Evolutionary conservation across 805 yeast species (phyloP).

Genomic region (Brettanomyces anomalus): DNA sequence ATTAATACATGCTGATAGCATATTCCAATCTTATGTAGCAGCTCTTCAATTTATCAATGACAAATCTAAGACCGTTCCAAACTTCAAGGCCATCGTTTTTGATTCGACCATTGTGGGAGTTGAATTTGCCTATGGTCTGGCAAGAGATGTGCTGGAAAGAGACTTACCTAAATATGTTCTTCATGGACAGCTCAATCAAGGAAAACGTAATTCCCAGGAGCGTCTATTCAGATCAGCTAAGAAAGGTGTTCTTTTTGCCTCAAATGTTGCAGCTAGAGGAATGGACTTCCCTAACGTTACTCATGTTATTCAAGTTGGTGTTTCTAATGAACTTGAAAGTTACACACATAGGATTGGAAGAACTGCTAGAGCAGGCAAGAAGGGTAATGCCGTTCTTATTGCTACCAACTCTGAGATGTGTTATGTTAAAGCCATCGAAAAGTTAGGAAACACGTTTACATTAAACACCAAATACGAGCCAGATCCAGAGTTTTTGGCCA

Average conservation of each 20-base stretch:
- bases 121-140: constrained; percentile 40
- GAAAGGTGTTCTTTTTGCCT: constrained; percentile 61
- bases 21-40: constrained; percentile 53
- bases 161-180: constrained; percentile 3
- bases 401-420: constrained; percentile 47
- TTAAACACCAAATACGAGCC: constrained; percentile 29
- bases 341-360: constrained; percentile 93
- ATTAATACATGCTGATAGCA: constrained; percentile 41
- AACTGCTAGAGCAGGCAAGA: constrained; percentile 86
- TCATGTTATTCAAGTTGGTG: constrained; percentile 76
- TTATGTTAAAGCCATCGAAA: constrained; percentile 41
- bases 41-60: constrained; percentile 42
- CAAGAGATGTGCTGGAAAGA: constrained; percentile 21
- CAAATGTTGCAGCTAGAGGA: constrained; percentile 95
- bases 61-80: constrained; percentile 15
- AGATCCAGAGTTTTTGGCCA: constrained; percentile 26
- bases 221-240: constrained; percentile 25
- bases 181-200: constrained; percentile 73
- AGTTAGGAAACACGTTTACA: constrained; percentile 49
- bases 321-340: constrained; percentile 65
- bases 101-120: constrained; percentile 70
- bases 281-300: constrained; percentile 88
- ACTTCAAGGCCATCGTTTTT: constrained; percentile 75
- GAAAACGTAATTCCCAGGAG: constrained; percentile 37
- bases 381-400: constrained; percentile 63